Evolutionary conservation across 768 basidiomycete genomes (phyloP), one percentile per base, ranked within the genome.

Genomic region (Royoungia palumana): DNA sequence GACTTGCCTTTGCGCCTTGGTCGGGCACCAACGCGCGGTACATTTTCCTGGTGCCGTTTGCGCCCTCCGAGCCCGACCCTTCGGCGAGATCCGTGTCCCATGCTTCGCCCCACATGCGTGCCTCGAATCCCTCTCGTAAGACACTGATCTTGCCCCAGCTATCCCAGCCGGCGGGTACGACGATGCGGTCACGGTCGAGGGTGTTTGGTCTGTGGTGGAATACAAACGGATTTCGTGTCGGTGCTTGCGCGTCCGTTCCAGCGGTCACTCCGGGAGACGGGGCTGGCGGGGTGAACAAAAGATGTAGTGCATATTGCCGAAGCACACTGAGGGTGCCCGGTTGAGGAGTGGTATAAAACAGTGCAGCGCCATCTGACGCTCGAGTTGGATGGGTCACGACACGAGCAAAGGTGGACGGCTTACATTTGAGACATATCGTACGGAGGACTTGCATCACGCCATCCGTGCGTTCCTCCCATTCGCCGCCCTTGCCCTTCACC

Each of bases 151-250:
- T 98, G 0, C 94, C 94, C 89, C 92, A 96, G 56, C 89, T 91
- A 63, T 98, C 96, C 96, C 96, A 99, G 1, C 96, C 96, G 2
- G 91, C 81, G 1, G 95, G 96, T 6, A 98, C 83, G 37, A 96
- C 81, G 44, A 97, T 86, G 12, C 82, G 85, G 61, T 97, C 94
- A 27, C 96, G 83, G 64, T 98, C 96, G 39, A 98, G 74, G 0
- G 89, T 87, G 63, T 97, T 98, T 2, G 96, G 87, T 56, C 88
- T 86, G 47, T 90, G 81, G 4, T 76, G 71, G 69, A 96, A 98
- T 0, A 91, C 85, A 70, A 97, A 96, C 2, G 85, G 81, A 59
- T 90, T 89, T 34, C 85, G 82, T 22, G 74, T 71, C 6, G 86
- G 82, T 17, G 75, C 70, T 0, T 72, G 63, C 11, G 68, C 66